Conservation (phyloP, 2,329 filamentous ascomycete species). For the Dryadomyces quercivorus region DNA sequence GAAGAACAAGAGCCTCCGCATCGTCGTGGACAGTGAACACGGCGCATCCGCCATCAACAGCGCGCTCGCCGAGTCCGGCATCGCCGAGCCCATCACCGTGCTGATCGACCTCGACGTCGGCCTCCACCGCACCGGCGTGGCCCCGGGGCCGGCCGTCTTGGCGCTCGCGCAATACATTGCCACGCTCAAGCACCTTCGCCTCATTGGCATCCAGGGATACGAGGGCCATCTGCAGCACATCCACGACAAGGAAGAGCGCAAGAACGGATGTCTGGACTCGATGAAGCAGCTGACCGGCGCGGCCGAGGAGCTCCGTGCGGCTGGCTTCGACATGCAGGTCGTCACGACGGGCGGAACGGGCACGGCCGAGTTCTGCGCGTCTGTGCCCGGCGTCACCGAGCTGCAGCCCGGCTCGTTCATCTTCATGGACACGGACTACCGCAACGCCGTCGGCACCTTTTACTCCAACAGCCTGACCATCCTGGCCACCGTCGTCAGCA, state of each 20-base stretch:
- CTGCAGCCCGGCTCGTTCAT: conserved; percentile 42
- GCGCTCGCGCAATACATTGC: conserved; percentile 26
- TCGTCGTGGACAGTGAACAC: conserved; percentile 33
- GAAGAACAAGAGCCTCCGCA: conserved; percentile 24
- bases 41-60: conserved; percentile 32
- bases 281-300: conserved; percentile 32
- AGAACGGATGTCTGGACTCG: conserved; percentile 28
- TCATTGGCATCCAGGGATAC: conserved; percentile 39
- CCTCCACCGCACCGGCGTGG: conserved; percentile 34
- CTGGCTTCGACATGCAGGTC: conserved; percentile 31
- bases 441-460: conserved; percentile 34
- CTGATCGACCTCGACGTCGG: conserved; percentile 39
- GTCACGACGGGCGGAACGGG: conserved; percentile 41
- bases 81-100: conserved; percentile 25
- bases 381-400: conserved; percentile 37
- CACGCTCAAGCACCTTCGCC: conserved; percentile 22
- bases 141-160: conserved; percentile 24
- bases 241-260: conserved; percentile 28
- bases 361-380: conserved; percentile 39
- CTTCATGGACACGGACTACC: conserved; percentile 46
- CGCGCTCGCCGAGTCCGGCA: conserved; percentile 23
- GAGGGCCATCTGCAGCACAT: conserved; percentile 41
- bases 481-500: conserved; percentile 34
- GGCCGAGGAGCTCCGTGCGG: conserved; percentile 25
- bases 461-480: conserved; percentile 37